Evolutionary conservation across 2,329 filamentous ascomycete genomes (phyloP).

Genomic region (Neoarthrinium moseri): DNA sequence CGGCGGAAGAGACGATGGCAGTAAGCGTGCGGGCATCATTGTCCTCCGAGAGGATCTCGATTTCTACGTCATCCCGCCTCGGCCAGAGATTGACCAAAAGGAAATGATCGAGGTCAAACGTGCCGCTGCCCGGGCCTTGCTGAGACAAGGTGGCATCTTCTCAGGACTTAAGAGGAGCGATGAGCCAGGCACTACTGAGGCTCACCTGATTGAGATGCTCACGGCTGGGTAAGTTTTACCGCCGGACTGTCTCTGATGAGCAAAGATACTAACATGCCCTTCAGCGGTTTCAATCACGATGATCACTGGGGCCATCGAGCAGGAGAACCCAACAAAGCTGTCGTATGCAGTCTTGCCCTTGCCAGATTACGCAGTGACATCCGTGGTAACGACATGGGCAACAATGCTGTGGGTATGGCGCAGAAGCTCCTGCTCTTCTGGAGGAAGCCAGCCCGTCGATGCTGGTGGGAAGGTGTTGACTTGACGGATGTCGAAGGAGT

Average conservation of each 20-base stretch:
- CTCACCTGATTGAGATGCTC: conserved; percentile 98
- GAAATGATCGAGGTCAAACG: conserved; percentile 98
- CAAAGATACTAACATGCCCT: conserved; percentile 16
- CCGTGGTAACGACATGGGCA: conserved; percentile 71
- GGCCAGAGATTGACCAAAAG: conserved; percentile 74
- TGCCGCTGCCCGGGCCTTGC: conserved; percentile 80
- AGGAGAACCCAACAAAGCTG: conserved; percentile 97
- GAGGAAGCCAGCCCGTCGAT: conserved; percentile 92
- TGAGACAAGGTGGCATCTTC: conserved; percentile 92
- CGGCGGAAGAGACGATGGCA: conserved; percentile 59
- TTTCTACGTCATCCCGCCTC: conserved; percentile 93
- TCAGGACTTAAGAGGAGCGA: conserved; percentile 93
- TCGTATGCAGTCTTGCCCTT: conserved; percentile 93
- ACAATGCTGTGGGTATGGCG: conserved; percentile 90
- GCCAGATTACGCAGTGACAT: conserved; percentile 92
- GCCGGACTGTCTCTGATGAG: neutral
- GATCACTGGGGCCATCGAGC: conserved; percentile 95
- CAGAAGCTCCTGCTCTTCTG: conserved; percentile 97
- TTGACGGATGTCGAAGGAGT: conserved; percentile 86
- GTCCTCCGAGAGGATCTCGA: conserved; percentile 94
- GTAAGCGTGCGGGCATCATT: conserved; percentile 94
- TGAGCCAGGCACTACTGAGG: conserved; percentile 93
- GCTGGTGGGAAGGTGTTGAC: conserved; percentile 99
- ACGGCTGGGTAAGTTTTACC: conserved; percentile 78
- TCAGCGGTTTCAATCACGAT: conserved; percentile 91